A percentile compares a stretch with the other conserved stretches of the same genome.
Conservation (phyloP, 225 moss, liverwort and hornwort species). For the Sphagnum contortum region DNA sequence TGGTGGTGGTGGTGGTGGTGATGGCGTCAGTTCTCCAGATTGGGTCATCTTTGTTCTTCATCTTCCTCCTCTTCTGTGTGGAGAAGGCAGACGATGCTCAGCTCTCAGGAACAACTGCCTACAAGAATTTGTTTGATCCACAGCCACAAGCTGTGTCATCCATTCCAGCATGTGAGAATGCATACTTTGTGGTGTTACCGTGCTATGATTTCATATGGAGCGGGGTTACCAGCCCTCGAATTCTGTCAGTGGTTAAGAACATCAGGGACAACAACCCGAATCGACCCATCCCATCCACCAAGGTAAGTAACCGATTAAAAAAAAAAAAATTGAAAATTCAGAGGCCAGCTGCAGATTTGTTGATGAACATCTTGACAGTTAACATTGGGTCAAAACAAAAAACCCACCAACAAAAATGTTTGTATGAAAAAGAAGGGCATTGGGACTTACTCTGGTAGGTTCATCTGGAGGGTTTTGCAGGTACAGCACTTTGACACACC, state of each 20-base stretch:
- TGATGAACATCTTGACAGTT: too few relatives aligned
- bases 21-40: conserved; percentile 51
- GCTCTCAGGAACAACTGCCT: conserved; percentile 53
- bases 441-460: too few relatives aligned
- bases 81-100: conserved; percentile 53
- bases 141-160: conserved; percentile 20
- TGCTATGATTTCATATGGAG: conserved; percentile 86
- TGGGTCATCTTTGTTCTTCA: conserved; percentile 82
- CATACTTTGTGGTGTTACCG: conserved; percentile 44
- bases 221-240: conserved; percentile 27
- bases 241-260: conserved; percentile 32
- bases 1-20: too few relatives aligned
- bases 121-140: conserved; percentile 65
- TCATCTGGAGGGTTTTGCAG: conserved; percentile 1
- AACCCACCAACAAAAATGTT: too few relatives aligned
- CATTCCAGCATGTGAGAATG: conserved; percentile 68
- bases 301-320: conserved; percentile 25
- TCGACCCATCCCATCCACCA: conserved; percentile 38
- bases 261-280: conserved; percentile 52
- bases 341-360: too few relatives aligned
- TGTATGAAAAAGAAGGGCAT: too few relatives aligned
- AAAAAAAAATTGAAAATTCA: too few relatives aligned
- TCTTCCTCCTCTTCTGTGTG: conserved; percentile 91
- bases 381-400: too few relatives aligned
- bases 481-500: conserved; percentile 43